Evolutionary conservation across 2,329 filamentous ascomycete genomes (phyloP), one percentile per base, ranked within the genome.

Genomic region (Phoma sp.): DNA sequence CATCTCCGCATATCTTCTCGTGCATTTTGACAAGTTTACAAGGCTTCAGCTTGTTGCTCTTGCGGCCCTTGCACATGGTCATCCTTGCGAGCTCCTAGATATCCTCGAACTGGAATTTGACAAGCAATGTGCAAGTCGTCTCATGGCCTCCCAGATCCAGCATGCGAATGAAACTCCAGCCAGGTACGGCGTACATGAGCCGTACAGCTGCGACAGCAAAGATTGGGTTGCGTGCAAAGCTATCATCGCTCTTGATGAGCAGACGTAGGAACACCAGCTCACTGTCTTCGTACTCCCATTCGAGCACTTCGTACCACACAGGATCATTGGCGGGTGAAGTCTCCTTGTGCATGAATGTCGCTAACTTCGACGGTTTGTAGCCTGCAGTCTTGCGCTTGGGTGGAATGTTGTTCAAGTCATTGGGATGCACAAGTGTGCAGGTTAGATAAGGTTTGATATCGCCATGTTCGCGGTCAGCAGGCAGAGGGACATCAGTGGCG

Each of bases 211-310:
- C 78, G 1, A 87, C 85, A 0, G 82, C 83, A 57, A 88, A 81
- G 46, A 86, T 82, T 0, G 86, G 85, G 60, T 90, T 90, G 37
- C 75, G 76, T 0, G 84, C 76, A 70, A 85, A 89, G 57, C 80
- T 81, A 54, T 87, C 84, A 54, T 89, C 87, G 59, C 83, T 86
- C 78, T 90, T 90, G 73, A 90, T 80, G 34, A 89, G 75, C 53
- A 90, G 78, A 0, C 87, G 78, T 60, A 90, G 59, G 62, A 90
- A 90, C 0, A 82, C 81, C 40, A 90, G 66, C 67, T 89, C 87
- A 60, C 85, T 87, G 50, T 88, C 86, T 5, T 87, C 83, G 62
- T 84, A 89, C 56, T 87, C 84, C 87, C 87, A 90, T 64, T 87
- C 85, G 7, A 90, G 74, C 12, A 76, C 77, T 69, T 89, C 85